These are phyloP conservation scores for Osmanthus fragrans DNA, from an alignment of 257 asterid species.

Conservation along the genomic window DNA sequence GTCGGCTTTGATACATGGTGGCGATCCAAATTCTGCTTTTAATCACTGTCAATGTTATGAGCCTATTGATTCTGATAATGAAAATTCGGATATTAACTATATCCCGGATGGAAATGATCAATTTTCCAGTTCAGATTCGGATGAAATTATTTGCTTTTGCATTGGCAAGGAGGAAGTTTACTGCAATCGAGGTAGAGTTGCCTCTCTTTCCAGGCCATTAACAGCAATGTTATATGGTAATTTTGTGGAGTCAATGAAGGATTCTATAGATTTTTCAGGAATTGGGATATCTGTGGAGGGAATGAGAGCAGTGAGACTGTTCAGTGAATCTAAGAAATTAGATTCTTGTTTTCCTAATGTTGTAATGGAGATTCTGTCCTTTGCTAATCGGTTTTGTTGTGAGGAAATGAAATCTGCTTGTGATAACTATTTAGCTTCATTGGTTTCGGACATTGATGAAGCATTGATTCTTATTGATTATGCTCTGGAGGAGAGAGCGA, in stretches of 20 bases:
- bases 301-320: conserved; percentile 38
- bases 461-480: conserved; percentile 50
- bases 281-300: conserved; percentile 50
- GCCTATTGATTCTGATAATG: not conserved
- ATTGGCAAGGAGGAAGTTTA: conserved; percentile 39
- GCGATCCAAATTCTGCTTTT: conserved; percentile 42
- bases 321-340: conserved; percentile 36
- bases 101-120: conserved; percentile 21
- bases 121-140: conserved; percentile 18
- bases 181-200: conserved; percentile 45
- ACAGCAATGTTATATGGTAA: conserved; percentile 44
- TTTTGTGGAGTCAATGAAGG: conserved; percentile 42
- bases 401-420: conserved; percentile 49
- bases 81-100: conserved; percentile 1
- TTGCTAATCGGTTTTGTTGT: conserved; percentile 56
- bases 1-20: conserved; percentile 40
- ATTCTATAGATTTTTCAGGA: conserved; percentile 42
- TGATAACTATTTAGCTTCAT: conserved; percentile 42
- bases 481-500: conserved; percentile 51
- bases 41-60: conserved; percentile 38
- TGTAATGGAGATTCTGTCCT: conserved; percentile 45
- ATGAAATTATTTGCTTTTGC: conserved; percentile 35
- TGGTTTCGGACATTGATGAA: conserved; percentile 45
- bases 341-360: conserved; percentile 32
- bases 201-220: conserved; percentile 48